Evolutionary conservation across 176 grass and related monocot species (phyloP).

Genomic region (Themeda triandra): DNA sequence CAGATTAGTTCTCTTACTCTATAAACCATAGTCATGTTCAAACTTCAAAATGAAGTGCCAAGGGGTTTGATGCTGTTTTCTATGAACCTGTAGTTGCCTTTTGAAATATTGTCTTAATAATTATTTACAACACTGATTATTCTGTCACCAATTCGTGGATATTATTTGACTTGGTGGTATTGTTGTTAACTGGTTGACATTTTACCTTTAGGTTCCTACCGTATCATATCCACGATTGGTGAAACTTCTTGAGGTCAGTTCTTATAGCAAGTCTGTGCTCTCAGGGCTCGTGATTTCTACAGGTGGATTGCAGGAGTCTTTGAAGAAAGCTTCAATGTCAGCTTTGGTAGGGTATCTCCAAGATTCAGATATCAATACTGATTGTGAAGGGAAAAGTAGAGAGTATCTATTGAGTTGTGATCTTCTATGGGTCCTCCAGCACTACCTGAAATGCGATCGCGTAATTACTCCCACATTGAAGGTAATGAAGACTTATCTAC

Average conservation of each 20-base stretch:
- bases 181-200: background rate
- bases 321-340: slow-evolving; percentile 61
- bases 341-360: slow-evolving; percentile 83
- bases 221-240: slow-evolving; percentile 85
- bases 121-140: background rate
- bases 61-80: background rate
- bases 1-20: background rate
- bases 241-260: slow-evolving; percentile 71
- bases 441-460: slow-evolving; percentile 73
- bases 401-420: slow-evolving; percentile 60
- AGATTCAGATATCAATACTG: slow-evolving; percentile 44
- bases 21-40: slow-evolving; percentile 2
- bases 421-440: slow-evolving; percentile 77
- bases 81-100: background rate
- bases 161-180: slow-evolving; percentile 1
- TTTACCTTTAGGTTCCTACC: slow-evolving; percentile 54
- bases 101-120: slow-evolving; percentile 19
- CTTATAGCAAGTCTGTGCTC: slow-evolving; percentile 79
- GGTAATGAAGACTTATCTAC: slow-evolving; percentile 32
- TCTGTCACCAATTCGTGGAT: slow-evolving; percentile 5
- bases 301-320: slow-evolving; percentile 92
- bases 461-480: slow-evolving; percentile 82
- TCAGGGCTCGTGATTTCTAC: slow-evolving; percentile 90
- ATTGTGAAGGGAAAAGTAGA: slow-evolving; percentile 50
- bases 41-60: background rate